Base-by-base conservation (phyloP, 2,329 filamentous ascomycete genomes). In the Ascomycota sp. region DNA sequence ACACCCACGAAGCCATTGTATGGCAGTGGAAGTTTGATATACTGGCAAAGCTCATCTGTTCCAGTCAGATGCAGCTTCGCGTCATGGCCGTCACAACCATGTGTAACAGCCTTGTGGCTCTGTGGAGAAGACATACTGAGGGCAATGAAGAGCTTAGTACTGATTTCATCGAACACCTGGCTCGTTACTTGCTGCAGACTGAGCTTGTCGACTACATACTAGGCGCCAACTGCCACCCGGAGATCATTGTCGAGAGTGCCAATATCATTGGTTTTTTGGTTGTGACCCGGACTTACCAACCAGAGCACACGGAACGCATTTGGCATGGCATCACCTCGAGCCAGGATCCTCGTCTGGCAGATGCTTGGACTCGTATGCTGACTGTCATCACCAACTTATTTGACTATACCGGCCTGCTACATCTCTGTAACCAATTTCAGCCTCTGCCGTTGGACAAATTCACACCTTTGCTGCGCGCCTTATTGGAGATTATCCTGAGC, bases 251-350 rank as follows among this genome's bases (percentile, higher is more conserved):
- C 27, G 72, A 83, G 42, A 80, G 80, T 45, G 65, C 67, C 29
- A 92, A 92, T 40, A 78, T 95, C 35, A 62, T 93, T 32, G 80
- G 80, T 1, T 95, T 95, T 46, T 61, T 95, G 34, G 68, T 82
- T 16, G 77, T 89, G 10, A 89, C 80, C 0, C 64, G 65, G 35
- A 75, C 71, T 10, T 92, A 86, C 52, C 69, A 66, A 1, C 53
- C 71, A 27, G 55, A 64, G 13, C 76, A 91, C 46, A 79, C 79
- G 1, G 77, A 92, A 46, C 64, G 69, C 11, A 68, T 93, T 39
- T 95, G 86, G 86, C 70, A 75, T 38, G 80, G 80, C 0, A 72
- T 92, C 33, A 75, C 69, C 6, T 72, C 74, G 21, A 83, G 76
- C 38, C 81, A 84, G 45, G 83, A 95, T 49, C 76, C 79, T 4